These are phyloP conservation scores for Solidago caesia DNA, from an alignment of 129 eudicot species.

Conservation along the genomic window DNA sequence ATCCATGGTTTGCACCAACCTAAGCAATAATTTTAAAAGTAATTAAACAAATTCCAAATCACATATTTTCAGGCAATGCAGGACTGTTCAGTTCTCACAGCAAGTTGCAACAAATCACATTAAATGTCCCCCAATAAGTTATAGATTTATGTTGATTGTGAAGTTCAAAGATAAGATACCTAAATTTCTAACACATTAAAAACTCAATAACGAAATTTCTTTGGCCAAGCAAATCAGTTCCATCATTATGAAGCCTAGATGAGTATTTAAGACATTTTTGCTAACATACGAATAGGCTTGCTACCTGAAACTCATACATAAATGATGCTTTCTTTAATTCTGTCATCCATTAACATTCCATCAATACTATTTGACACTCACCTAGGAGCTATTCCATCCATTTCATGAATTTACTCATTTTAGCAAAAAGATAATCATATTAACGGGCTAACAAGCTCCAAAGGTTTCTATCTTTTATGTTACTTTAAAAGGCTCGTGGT, in stretches of 20 bases:
- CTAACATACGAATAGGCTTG: neutral
- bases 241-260: neutral
- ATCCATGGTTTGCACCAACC: conserved; percentile 98
- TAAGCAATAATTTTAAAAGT: conserved; percentile 5
- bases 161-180: neutral
- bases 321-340: neutral
- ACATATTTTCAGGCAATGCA: neutral
- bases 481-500: neutral
- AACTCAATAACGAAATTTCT: neutral
- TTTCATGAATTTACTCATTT: no score
- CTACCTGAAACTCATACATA: neutral
- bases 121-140: neutral
- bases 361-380: neutral
- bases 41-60: neutral
- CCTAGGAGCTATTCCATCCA: no score
- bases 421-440: neutral
- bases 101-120: neutral
- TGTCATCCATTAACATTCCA: neutral
- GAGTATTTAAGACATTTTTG: conserved; percentile 15
- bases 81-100: neutral
- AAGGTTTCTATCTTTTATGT: neutral
- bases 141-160: neutral
- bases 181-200: neutral
- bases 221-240: neutral
- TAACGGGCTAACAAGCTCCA: neutral